A percentile compares a stretch with the other conserved stretches of the same genome.
Evolutionary conservation across 163 green algal genomes (phyloP).

Genomic region (Scenedesmus sp.): DNA sequence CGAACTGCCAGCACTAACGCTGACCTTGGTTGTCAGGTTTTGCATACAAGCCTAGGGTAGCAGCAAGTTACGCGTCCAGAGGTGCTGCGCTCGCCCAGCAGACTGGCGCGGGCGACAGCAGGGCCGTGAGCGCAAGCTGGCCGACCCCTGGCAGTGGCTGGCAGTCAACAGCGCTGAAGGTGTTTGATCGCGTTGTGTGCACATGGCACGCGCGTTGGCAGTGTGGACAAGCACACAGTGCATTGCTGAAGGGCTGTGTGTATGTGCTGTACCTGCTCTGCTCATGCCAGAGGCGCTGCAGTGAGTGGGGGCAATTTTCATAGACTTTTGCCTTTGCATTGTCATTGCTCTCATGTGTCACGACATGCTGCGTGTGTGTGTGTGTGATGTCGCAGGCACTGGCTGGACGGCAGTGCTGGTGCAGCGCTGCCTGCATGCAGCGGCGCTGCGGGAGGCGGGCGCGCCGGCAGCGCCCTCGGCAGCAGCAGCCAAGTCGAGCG

Average conservation of each 20-base stretch:
- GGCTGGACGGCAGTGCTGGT: slow-evolving; percentile 31
- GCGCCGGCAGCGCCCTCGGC: neutral
- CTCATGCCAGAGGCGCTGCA: neutral
- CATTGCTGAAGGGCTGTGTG: neutral
- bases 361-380: neutral
- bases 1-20: too few relatives aligned
- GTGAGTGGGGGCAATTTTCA: neutral
- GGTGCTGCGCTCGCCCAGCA: too few relatives aligned
- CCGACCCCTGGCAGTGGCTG: neutral
- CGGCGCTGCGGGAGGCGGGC: neutral
- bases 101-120: too few relatives aligned
- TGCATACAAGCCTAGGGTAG: too few relatives aligned
- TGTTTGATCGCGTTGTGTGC: too few relatives aligned
- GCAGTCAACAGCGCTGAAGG: too few relatives aligned
- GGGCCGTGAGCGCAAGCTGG: too few relatives aligned
- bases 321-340: neutral
- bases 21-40: too few relatives aligned
- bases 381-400: neutral
- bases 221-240: too few relatives aligned
- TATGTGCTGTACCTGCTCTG: neutral
- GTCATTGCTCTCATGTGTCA: neutral
- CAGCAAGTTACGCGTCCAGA: too few relatives aligned
- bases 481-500: neutral
- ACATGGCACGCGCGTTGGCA: too few relatives aligned
- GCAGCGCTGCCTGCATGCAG: slow-evolving; percentile 27